phyloP scores from a whole-genome alignment of 768 basidiomycete genomes.

The Pleurotus platypus region DNA sequence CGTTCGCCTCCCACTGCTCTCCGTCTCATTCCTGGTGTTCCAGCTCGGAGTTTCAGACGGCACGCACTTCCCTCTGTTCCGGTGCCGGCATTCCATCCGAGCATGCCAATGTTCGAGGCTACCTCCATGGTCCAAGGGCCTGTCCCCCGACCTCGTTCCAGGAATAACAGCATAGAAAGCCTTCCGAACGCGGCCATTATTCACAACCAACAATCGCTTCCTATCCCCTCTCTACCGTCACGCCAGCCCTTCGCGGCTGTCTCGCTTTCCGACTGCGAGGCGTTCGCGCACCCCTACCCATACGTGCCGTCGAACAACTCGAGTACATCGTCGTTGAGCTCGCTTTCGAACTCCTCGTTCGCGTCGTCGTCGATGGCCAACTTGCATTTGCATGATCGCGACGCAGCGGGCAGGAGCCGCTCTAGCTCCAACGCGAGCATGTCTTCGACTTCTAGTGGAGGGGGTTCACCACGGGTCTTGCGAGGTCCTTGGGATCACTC shows the following conservation, averaged over 20 bases:
- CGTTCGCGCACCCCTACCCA: background rate
- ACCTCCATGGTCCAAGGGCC: slow-evolving; percentile 8
- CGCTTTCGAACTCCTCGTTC: background rate
- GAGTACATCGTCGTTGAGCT: background rate
- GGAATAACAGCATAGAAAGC: background rate
- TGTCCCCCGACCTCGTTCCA: background rate
- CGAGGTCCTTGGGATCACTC: slow-evolving; percentile 64
- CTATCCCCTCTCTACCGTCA: background rate
- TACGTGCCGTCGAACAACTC: slow-evolving; percentile 3
- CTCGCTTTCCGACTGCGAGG: slow-evolving; percentile 19
- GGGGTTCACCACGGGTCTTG: slow-evolving; percentile 15
- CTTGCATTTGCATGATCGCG: too few species aligned
- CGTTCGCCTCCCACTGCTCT: slow-evolving; percentile 3
- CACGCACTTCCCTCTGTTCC: slow-evolving; percentile 70
- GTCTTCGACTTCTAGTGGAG: background rate
- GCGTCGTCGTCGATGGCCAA: background rate
- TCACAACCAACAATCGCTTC: too few species aligned
- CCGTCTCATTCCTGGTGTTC: slow-evolving; percentile 4
- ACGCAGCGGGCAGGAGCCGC: too few species aligned
- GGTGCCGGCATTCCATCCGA: slow-evolving; percentile 42
- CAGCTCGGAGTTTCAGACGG: background rate
- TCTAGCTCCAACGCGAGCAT: slow-evolving; percentile 5
- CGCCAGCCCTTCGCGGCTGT: slow-evolving; percentile 20
- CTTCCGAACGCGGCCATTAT: background rate
- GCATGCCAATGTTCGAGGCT: slow-evolving; percentile 20